Base-by-base conservation (phyloP, 306 rosid species). In the Dalbergia oliveri region DNA sequence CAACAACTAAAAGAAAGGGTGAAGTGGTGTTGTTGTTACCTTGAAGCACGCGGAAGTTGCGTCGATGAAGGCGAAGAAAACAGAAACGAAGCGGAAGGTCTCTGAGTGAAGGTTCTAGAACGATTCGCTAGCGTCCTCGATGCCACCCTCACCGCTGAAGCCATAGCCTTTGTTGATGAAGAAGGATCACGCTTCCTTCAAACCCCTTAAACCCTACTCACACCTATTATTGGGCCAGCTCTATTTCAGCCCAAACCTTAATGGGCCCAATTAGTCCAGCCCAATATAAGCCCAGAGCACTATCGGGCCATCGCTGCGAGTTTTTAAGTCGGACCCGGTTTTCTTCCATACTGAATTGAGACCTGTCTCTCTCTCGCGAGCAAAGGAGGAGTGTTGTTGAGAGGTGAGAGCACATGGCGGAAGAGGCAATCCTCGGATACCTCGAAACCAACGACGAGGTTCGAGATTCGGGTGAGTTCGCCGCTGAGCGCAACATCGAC, bases 391-490 rank as follows among this genome's bases (percentile, higher is more conserved):
- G 57, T 50, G 57, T 50, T 5, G n/a, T 6, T 50, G 70, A 43
- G 73, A n/a, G 4, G 6, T 84, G 49, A 80, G 6, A 65, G 31
- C 31, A 2, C 3, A 90, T 87, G 92, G 97, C 91, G 61, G 99
- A 94, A 84, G 94, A 87, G 44, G 90, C 90, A 45, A 65, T 94
- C 77, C 88, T 94, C 5, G 80, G 93, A 12, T 90, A 82, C 87
- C 87, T 94, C 3, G 76, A 89, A 69, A 81, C 75, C 18, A 87
- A 88, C 74, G 57, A 60, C 0, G 87, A 85, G 82, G 92, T 95
- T 47, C 39, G 54, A 0, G 97, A 95, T 88, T 93, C 99, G 1
- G 96, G 92, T 2, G 84, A 74, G 19, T 95, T 93, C 51, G 97
- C 99, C 2, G 75, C 72, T 10, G 88, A 93, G 33, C 80, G 21